Conservation (phyloP, 2,329 filamentous ascomycete genomes). For the Thielaviopsis euricoi region DNA sequence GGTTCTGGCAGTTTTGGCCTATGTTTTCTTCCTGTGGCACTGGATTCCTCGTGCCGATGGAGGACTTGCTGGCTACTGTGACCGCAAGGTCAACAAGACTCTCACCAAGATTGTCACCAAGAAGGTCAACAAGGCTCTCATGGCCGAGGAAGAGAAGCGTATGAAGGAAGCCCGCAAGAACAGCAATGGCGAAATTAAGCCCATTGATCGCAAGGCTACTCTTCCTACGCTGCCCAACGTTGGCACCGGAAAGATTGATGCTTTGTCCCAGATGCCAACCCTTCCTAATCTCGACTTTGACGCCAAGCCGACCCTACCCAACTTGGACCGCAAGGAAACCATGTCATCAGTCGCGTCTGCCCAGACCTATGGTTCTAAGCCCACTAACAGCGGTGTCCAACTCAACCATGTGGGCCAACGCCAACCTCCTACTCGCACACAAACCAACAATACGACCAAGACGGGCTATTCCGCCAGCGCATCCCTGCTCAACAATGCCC, state of each 20-base stretch:
- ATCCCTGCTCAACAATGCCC: constrained; percentile 42
- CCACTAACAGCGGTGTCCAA: constrained; percentile 37
- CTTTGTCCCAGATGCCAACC: constrained; percentile 39
- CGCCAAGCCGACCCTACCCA: constrained; percentile 7
- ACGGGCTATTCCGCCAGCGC: constrained; percentile 47
- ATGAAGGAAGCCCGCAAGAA: constrained; percentile 36
- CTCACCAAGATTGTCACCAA: constrained; percentile 68
- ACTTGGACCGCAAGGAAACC: constrained; percentile 41
- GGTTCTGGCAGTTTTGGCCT: constrained; percentile 59
- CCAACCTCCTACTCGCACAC: constrained; percentile 28
- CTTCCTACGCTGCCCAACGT: constrained; percentile 38
- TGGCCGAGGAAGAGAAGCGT: constrained; percentile 53
- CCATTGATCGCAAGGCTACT: constrained; percentile 44
- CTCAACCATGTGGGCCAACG: constrained; percentile 35
- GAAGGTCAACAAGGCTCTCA: constrained; percentile 79
- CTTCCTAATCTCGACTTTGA: constrained; percentile 28
- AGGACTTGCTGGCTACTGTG: constrained; percentile 69
- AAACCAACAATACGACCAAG: constrained; percentile 28
- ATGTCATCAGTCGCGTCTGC: constrained; percentile 31
- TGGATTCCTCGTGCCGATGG: constrained; percentile 75
- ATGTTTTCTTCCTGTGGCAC: constrained; percentile 79
- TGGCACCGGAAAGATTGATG: constrained; percentile 25
- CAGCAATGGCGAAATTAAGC: constrained; percentile 30
- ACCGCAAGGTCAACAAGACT: constrained; percentile 76
- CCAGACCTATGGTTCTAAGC: constrained; percentile 44